Conservation (phyloP, 2,329 filamentous ascomycete genomes). For the Arthrobotrys entomopaga region DNA sequence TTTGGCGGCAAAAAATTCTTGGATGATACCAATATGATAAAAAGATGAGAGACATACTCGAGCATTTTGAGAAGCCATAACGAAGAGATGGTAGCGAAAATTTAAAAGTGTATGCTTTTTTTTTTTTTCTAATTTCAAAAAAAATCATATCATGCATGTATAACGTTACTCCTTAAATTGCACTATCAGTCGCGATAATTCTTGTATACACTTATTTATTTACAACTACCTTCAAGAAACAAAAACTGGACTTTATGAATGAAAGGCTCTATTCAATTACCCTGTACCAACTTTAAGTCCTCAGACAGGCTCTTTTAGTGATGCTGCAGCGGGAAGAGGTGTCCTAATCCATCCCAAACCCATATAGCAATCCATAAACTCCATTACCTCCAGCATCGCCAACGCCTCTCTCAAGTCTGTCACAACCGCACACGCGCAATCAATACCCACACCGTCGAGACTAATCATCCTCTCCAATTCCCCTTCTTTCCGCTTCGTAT, state of each 20-base stretch:
- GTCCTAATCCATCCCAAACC: conserved; percentile 3
- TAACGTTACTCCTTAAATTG: too few relatives aligned
- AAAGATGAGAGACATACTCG: background rate
- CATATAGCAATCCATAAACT: conserved; percentile 14
- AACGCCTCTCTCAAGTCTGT: conserved; percentile 27
- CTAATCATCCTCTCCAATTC: conserved; percentile 12
- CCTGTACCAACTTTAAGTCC: too few relatives aligned
- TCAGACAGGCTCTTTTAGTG: too few relatives aligned
- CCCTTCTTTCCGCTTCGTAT: conserved; percentile 26
- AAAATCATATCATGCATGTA: too few relatives aligned
- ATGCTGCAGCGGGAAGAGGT: too few relatives aligned
- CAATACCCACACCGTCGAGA: conserved; percentile 4
- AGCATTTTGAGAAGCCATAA: too few relatives aligned
- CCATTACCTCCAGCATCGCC: conserved; percentile 12
- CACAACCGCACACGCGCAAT: conserved; percentile 20
- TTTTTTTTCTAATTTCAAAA: background rate
- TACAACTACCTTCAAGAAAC: too few relatives aligned
- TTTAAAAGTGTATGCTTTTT: background rate
- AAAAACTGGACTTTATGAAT: too few relatives aligned
- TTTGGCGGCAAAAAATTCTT: too few relatives aligned
- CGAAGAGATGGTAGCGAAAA: background rate
- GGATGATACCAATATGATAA: background rate
- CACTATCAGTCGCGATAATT: too few relatives aligned
- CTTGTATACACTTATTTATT: too few relatives aligned
- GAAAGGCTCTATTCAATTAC: too few relatives aligned